phyloP scores from a whole-genome alignment of 1,284 basidiomycete species.

The Trichosporon ovoides region DNA sequence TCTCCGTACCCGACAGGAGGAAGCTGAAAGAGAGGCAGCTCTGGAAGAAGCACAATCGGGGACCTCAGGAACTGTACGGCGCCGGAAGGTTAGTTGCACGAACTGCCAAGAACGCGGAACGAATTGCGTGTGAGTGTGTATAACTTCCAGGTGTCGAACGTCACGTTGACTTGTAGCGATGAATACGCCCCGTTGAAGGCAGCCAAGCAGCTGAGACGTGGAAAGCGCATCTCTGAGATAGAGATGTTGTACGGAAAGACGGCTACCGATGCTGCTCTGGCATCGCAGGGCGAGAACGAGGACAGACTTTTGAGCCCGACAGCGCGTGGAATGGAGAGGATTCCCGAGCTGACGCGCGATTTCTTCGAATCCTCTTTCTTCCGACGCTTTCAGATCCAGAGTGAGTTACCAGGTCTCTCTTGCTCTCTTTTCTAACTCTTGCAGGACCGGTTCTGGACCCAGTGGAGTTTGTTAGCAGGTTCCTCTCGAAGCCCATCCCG shows the following conservation, averaged over 20 bases:
- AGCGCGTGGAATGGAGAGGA: slow-evolving; percentile 18
- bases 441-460: slow-evolving; percentile 53
- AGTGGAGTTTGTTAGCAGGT: slow-evolving; percentile 66
- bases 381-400: slow-evolving; percentile 69
- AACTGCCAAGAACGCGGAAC: slow-evolving; percentile 79
- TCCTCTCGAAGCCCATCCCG: slow-evolving; percentile 43
- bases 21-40: slow-evolving; percentile 20
- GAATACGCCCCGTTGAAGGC: slow-evolving; percentile 79
- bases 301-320: slow-evolving; percentile 19
- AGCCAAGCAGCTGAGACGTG: slow-evolving; percentile 73
- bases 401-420: too few species aligned
- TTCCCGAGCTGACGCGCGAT: slow-evolving; percentile 60
- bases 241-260: slow-evolving; percentile 48
- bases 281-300: slow-evolving; percentile 21
- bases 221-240: slow-evolving; percentile 76
- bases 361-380: slow-evolving; percentile 81
- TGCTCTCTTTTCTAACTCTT: slow-evolving; percentile 5
- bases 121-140: slow-evolving; percentile 74
- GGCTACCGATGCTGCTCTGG: slow-evolving; percentile 33
- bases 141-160: background rate
- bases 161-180: slow-evolving; percentile 55
- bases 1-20: slow-evolving; percentile 42
- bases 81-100: slow-evolving; percentile 57
- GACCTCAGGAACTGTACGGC: background rate
- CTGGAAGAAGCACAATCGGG: slow-evolving; percentile 12